Percentiles rank a stretch among this genome's conserved stretches.
These are phyloP conservation scores for Beauveria australis DNA, from an alignment of 2,329 filamentous ascomycete genomes.

Conservation along the genomic window DNA sequence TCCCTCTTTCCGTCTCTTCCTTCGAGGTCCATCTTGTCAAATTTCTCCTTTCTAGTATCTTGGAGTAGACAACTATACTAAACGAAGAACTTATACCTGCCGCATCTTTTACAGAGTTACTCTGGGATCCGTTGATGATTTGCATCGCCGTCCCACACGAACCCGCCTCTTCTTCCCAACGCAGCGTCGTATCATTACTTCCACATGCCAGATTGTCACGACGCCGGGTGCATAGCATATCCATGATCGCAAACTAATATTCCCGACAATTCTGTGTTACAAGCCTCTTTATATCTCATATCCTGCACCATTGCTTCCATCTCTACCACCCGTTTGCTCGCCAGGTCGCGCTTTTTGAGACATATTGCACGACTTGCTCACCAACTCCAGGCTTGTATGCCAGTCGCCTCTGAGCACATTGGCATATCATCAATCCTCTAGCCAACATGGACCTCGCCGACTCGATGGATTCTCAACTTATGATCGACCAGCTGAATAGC, in stretches of 20 bases:
- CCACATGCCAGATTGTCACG: conserved; percentile 4
- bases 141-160: background rate
- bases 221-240: background rate
- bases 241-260: background rate
- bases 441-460: background rate
- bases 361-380: too few species aligned
- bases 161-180: background rate
- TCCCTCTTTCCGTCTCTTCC: background rate
- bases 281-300: too few species aligned
- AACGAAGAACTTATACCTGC: too few species aligned
- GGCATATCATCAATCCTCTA: background rate
- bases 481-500: conserved; percentile 5
- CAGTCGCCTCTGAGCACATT: too few species aligned
- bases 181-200: conserved; percentile 6
- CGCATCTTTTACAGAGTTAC: too few species aligned
- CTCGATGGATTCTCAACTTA: background rate
- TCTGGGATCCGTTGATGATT: background rate
- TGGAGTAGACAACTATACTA: too few species aligned
- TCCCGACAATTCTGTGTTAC: background rate
- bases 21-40: background rate
- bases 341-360: too few species aligned
- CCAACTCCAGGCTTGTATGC: too few species aligned
- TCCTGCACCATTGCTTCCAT: background rate
- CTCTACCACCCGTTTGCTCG: too few species aligned
- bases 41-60: too few species aligned